Conservation (phyloP, 1,284 basidiomycete genomes). For the Ustilago bromivora region DNA sequence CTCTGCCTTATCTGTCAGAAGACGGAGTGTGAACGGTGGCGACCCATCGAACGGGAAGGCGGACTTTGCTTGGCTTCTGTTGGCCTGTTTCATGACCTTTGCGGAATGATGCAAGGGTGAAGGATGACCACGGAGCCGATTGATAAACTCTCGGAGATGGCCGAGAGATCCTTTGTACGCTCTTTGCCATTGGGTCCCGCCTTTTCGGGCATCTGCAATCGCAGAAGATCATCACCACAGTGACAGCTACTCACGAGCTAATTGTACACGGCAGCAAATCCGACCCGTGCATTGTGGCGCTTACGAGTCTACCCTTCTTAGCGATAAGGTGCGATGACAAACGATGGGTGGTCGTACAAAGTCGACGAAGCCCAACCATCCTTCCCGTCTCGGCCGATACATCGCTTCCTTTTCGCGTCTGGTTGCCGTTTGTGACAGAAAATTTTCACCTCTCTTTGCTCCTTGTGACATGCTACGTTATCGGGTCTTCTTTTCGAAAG, state of each 20-base stretch:
- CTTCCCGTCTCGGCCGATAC: conserved; percentile 1
- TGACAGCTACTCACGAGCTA: background rate
- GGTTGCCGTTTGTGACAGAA: background rate
- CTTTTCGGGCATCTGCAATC: conserved; percentile 8
- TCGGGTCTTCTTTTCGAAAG: background rate
- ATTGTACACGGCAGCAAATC: background rate
- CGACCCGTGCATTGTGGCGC: background rate
- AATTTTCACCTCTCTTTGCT: background rate
- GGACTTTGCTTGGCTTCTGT: conserved; percentile 15
- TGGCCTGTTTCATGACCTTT: background rate
- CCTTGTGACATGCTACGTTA: background rate
- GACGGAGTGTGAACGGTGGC: background rate
- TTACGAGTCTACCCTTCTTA: background rate
- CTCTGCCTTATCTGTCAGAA: background rate
- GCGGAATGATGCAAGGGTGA: background rate
- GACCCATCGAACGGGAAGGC: conserved; percentile 2
- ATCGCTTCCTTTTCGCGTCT: background rate
- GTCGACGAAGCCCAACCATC: background rate
- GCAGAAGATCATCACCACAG: background rate
- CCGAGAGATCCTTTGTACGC: conserved; percentile 9
- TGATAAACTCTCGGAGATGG: conserved; percentile 47
- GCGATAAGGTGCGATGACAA: background rate
- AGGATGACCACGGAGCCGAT: background rate
- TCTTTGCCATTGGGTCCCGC: conserved; percentile 19
- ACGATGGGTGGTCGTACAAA: background rate